Base-by-base conservation (phyloP, 495 filamentous ascomycete genomes). In the Chaetomium cochliodes region DNA sequence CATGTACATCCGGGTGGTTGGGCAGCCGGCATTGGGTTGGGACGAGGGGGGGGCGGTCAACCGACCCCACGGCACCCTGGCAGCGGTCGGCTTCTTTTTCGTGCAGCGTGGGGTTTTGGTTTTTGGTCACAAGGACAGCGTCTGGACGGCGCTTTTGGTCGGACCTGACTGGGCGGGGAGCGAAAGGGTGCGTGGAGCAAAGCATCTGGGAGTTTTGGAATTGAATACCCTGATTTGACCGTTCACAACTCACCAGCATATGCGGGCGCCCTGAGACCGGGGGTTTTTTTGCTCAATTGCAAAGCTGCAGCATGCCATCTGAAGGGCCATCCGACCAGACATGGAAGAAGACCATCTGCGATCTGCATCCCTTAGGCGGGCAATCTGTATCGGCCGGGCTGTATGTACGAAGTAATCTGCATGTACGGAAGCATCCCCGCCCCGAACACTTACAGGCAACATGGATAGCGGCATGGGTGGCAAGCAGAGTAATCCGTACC, bases 151-250 rank as follows among this genome's bases (percentile, higher is more conserved):
- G 59, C 47, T 62, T 30, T 44, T 37, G 59, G 59, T 50, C 16
- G 49, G 49, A 42, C 33, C 11, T 37, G 41, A 52, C 28, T 16
- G 7, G 37, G n/a, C n/a, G 0, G 28, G 46, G 46, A 20, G 49
- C 28, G 28, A 23, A 50, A 51, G 58, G 44, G 58, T 47, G 42
- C 23, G 11, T 22, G 44, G 46, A 50, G 18, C 18, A 33, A 37
- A 18, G 26, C 20, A 16, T 51, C 22, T 39, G 47, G 57, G 37
- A 42, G 58, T 49, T 62, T 62, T 53, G 37, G 28, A 62, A 53
- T 62, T 41, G 59, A 62, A 62, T 53, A 53, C 49, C 59, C 49
- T 62, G 59, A 62, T 62, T 62, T 51, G 59, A 41, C 42, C 30
- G 12, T 53, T 53, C 37, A 30, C 49, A 39, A 52, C 28, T 39